These are phyloP conservation scores for Paramecium sexaurelia DNA, from an alignment of 73 alveolate species.

Conservation along the genomic window DNA sequence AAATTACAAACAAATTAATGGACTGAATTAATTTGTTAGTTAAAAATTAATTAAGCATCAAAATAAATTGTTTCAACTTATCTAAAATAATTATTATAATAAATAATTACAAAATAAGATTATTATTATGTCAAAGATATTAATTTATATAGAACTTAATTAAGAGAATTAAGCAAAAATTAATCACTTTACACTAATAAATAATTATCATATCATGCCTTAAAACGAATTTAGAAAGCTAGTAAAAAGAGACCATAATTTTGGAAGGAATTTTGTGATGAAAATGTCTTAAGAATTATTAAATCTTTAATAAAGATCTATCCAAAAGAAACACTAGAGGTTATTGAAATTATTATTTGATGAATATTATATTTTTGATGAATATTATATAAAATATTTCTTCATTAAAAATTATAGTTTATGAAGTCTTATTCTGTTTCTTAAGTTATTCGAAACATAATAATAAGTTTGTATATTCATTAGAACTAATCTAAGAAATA, in stretches of 20 bases:
- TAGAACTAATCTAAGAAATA: no score
- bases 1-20: neutral
- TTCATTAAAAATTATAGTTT: no score
- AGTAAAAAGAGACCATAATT: conserved; percentile 11
- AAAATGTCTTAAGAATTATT: neutral
- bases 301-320: neutral
- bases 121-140: neutral
- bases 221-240: neutral
- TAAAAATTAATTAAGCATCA: neutral
- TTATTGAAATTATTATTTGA: neutral
- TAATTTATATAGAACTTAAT: neutral
- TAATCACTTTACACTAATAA: neutral
- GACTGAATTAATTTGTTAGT: conserved; percentile 7
- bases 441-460: no score
- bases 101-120: neutral
- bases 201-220: neutral
- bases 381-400: no score
- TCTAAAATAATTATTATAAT: neutral
- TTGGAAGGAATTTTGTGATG: conserved; percentile 33
- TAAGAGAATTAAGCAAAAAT: neutral
- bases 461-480: no score
- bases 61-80: neutral
- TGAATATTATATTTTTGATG: neutral
- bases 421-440: no score
- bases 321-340: neutral